A percentile compares a stretch with the other conserved stretches of the same genome.
Conservation (phyloP, 2,329 filamentous ascomycete genomes). For the Fusarium sp. region DNA sequence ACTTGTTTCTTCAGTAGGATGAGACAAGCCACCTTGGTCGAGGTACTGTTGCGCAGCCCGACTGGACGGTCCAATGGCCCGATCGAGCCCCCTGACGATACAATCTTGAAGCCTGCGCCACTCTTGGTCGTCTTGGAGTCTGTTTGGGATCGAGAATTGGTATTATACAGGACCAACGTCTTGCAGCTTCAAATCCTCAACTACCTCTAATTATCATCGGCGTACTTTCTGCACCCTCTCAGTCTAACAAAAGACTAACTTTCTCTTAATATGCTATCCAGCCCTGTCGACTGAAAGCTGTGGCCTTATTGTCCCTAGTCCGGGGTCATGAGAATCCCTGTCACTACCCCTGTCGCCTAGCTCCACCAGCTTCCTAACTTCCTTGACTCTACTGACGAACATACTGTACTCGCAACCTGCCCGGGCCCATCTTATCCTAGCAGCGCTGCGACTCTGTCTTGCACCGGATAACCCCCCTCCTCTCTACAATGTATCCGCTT, state of each 20-base stretch:
- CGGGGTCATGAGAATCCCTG: conserved; percentile 39
- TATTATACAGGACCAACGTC: conserved; percentile 34
- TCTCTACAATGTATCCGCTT: conserved; percentile 34
- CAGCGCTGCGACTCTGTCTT: conserved; percentile 46
- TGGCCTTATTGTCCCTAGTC: conserved; percentile 46
- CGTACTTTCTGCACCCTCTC: conserved; percentile 7
- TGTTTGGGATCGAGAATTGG: conserved; percentile 36
- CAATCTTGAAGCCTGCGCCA: conserved; percentile 47
- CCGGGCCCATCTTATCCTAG: conserved; percentile 39
- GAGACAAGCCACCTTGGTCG: conserved; percentile 49
- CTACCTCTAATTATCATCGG: conserved; percentile 19
- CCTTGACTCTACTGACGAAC: conserved; percentile 45
- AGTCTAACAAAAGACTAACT: conserved; percentile 10
- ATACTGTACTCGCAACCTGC: conserved; percentile 41
- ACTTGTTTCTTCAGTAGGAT: conserved; percentile 48
- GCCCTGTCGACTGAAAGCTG: conserved; percentile 44
- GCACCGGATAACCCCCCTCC: conserved; percentile 35
- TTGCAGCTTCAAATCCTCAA: conserved; percentile 26
- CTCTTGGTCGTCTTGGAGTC: conserved; percentile 45
- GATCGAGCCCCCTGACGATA: conserved; percentile 48
- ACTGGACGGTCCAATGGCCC: conserved; percentile 47
- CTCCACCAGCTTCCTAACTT: conserved; percentile 43
- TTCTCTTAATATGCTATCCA: conserved; percentile 29
- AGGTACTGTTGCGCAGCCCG: conserved; percentile 46
- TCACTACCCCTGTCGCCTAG: conserved; percentile 30